A percentile compares a stretch with the other conserved stretches of the same genome.
Evolutionary conservation across 352 stramenopile genomes (phyloP).

Genomic region (Pythium monospermum): DNA sequence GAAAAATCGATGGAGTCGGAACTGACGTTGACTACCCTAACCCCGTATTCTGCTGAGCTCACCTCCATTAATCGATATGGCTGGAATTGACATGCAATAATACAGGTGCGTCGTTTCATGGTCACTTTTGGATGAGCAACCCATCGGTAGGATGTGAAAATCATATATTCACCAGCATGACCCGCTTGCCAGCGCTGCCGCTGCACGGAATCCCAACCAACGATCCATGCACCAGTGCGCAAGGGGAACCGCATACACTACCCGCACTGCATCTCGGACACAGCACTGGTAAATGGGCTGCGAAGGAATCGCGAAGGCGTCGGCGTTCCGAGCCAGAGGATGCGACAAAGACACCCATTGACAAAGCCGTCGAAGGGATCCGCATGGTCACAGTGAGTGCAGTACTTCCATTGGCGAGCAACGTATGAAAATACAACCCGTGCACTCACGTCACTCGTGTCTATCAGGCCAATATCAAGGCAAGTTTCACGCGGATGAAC

Average conservation of each 20-base stretch:
- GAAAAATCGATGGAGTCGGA: conserved; percentile 1
- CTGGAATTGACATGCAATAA: background rate
- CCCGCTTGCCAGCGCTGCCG: background rate
- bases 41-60: too few relatives aligned
- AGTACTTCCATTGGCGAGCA: background rate
- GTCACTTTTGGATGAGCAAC: background rate
- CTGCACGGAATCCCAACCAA: too few relatives aligned
- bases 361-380: conserved; percentile 11
- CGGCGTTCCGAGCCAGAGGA: background rate
- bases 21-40: too few relatives aligned
- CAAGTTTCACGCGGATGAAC: conserved; percentile 16
- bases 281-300: background rate
- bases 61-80: too few relatives aligned
- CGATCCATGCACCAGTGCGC: too few relatives aligned
- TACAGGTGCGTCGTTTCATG: conserved; percentile 2
- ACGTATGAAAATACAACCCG: background rate
- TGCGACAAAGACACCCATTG: conserved; percentile 5
- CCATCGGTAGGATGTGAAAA: background rate
- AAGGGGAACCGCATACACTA: too few relatives aligned
- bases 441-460: background rate
- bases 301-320: background rate
- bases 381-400: conserved; percentile 10
- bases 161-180: background rate
- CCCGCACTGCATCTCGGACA: background rate
- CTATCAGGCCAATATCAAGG: conserved; percentile 10